Evolutionary conservation across 2,329 filamentous ascomycete species (phyloP).

Genomic region (Claviceps fusiformis): DNA sequence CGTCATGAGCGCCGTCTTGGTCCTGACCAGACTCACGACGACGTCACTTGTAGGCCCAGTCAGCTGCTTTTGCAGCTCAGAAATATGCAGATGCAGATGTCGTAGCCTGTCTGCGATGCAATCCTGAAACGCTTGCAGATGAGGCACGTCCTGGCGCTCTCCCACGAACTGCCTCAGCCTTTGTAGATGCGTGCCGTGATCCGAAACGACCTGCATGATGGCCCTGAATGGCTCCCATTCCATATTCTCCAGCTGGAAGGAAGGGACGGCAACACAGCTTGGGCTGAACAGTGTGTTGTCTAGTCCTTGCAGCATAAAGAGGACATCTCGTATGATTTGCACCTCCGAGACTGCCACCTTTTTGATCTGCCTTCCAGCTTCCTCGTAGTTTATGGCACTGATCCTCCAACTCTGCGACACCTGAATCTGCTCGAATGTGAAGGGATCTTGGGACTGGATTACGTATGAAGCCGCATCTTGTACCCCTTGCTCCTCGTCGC

Average conservation of each 20-base stretch:
- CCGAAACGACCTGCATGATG: slow-evolving; percentile 32
- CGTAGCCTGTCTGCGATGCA: slow-evolving; percentile 43
- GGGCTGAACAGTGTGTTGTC: slow-evolving; percentile 56
- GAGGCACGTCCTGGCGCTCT: slow-evolving; percentile 34
- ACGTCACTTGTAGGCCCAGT: slow-evolving; percentile 38
- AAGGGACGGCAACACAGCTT: slow-evolving; percentile 23
- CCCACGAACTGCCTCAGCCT: slow-evolving; percentile 31
- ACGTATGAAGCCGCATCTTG: slow-evolving; percentile 20
- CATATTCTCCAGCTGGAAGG: slow-evolving; percentile 33
- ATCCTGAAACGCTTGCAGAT: slow-evolving; percentile 59
- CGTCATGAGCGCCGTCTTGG: slow-evolving; percentile 43
- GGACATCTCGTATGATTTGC: slow-evolving; percentile 58
- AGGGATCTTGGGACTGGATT: slow-evolving; percentile 19
- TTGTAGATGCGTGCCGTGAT: slow-evolving; percentile 31
- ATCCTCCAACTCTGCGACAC: slow-evolving; percentile 23
- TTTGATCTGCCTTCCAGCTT: slow-evolving; percentile 18
- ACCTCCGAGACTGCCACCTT: slow-evolving; percentile 51
- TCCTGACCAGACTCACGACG: slow-evolving; percentile 51
- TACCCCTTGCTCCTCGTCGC: slow-evolving; percentile 15
- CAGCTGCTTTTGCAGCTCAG: slow-evolving; percentile 45
- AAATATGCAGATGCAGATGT: slow-evolving; percentile 45
- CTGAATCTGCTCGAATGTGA: slow-evolving; percentile 17
- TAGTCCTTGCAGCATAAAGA: slow-evolving; percentile 77
- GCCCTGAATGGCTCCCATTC: slow-evolving; percentile 37
- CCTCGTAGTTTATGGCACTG: slow-evolving; percentile 19